Evolutionary conservation across 768 basidiomycete genomes (phyloP).

Genomic region (Lentinula boryana): DNA sequence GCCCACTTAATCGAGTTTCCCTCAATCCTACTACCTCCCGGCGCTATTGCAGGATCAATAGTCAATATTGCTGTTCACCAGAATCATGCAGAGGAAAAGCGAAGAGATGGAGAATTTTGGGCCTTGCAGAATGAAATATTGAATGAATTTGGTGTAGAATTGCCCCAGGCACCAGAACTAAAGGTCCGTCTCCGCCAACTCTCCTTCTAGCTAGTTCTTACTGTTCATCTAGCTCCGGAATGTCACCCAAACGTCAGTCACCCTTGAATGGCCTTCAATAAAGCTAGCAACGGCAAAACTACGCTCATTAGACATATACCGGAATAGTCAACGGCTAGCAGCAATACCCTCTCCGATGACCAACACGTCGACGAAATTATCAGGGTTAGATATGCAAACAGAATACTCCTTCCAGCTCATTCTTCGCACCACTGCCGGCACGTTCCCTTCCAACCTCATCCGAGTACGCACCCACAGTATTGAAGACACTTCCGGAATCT

Average conservation of each 20-base stretch:
- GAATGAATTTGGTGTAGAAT: constrained; percentile 57
- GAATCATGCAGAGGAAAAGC: constrained; percentile 78
- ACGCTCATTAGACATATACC: constrained; percentile 87
- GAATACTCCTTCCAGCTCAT: constrained; percentile 95
- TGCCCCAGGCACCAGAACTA: constrained; percentile 71
- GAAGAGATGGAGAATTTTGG: constrained; percentile 80
- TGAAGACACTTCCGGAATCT: constrained; percentile 90
- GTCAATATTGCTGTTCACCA: constrained; percentile 95
- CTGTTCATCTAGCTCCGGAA: constrained; percentile 64
- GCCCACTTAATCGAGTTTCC: constrained; percentile 98
- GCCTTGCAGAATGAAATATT: constrained; percentile 77
- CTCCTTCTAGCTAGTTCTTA: too few species aligned
- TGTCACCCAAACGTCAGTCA: constrained; percentile 94
- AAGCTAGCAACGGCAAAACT: constrained; percentile 82
- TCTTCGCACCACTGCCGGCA: constrained; percentile 88
- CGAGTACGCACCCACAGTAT: constrained; percentile 90
- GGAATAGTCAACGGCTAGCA: constrained; percentile 83
- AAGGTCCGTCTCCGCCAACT: constrained; percentile 38
- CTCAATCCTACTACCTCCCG: constrained; percentile 88
- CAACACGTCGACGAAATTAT: constrained; percentile 86
- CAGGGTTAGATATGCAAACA: constrained; percentile 73
- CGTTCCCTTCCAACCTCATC: constrained; percentile 79
- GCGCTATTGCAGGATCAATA: constrained; percentile 89
- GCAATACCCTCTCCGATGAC: constrained; percentile 76
- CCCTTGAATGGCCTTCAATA: constrained; percentile 89